Percentiles rank a stretch among this genome's conserved stretches.
phyloP scores from a whole-genome alignment of 352 stramenopile genomes.

The Phytophthora sp. region DNA sequence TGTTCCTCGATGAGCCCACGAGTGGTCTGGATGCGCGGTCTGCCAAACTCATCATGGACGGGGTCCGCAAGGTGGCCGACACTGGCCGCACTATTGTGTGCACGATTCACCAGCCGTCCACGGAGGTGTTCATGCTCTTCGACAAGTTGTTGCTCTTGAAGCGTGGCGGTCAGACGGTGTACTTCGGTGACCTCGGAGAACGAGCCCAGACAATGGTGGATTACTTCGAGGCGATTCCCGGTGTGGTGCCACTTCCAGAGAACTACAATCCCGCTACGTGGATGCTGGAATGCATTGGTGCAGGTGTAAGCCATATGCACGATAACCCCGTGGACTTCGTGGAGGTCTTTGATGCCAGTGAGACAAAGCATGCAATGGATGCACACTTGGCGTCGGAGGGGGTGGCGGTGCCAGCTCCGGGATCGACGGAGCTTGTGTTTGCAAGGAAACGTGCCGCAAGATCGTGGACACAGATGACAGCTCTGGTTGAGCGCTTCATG shows the following conservation, averaged over 20 bases:
- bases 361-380: constrained; percentile 32
- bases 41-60: too few species aligned
- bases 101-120: constrained; percentile 92
- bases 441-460: constrained; percentile 41
- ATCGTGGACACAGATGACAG: constrained; percentile 38
- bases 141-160: constrained; percentile 89
- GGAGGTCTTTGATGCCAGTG: constrained; percentile 34
- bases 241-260: constrained; percentile 46
- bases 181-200: constrained; percentile 79
- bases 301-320: constrained; percentile 40
- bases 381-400: constrained; percentile 30
- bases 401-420: constrained; percentile 23
- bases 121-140: constrained; percentile 81
- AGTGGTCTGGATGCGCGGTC: constrained; percentile 55
- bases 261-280: constrained; percentile 90
- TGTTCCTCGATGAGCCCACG: constrained; percentile 81
- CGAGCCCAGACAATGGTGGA: constrained; percentile 47
- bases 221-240: constrained; percentile 79
- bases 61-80: too few species aligned
- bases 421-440: constrained; percentile 34
- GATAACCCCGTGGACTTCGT: constrained; percentile 33
- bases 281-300: constrained; percentile 87
- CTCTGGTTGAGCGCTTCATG: constrained; percentile 46
- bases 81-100: too few species aligned
- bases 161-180: constrained; percentile 81